Conservation (phyloP, 2,329 filamentous ascomycete species). For the Thelonectria rubi region DNA sequence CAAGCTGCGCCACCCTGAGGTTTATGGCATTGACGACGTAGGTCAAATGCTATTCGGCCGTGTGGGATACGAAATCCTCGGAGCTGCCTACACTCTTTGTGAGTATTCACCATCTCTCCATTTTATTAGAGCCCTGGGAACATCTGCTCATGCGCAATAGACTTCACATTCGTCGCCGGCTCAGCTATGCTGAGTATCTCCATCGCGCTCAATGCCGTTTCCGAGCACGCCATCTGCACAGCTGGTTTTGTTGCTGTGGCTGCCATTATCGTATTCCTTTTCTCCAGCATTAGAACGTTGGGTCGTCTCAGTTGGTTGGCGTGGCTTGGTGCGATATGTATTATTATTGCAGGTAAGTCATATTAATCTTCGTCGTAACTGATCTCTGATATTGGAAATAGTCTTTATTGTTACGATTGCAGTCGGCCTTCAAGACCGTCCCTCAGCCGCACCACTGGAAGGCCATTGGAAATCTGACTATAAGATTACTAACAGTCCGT, state of each 20-base stretch:
- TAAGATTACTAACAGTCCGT: background rate
- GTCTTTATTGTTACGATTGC: background rate
- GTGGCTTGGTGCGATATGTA: constrained; percentile 39
- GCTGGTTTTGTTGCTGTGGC: constrained; percentile 42
- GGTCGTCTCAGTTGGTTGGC: constrained; percentile 47
- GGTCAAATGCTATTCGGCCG: constrained; percentile 57
- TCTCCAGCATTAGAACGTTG: constrained; percentile 47
- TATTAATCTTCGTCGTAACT: background rate
- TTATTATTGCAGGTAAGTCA: constrained; percentile 31
- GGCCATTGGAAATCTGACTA: background rate
- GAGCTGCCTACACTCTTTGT: constrained; percentile 47
- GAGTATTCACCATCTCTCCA: background rate
- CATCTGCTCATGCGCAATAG: background rate
- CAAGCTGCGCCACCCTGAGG: constrained; percentile 58
- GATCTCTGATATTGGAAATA: background rate
- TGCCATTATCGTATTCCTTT: constrained; percentile 40
- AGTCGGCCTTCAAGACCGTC: background rate
- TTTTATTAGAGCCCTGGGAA: background rate
- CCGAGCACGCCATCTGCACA: constrained; percentile 10
- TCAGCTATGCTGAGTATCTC: constrained; percentile 41
- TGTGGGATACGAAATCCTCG: constrained; percentile 53
- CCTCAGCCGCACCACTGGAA: background rate
- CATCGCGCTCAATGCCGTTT: constrained; percentile 15
- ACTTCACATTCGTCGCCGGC: constrained; percentile 17
- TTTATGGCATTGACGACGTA: constrained; percentile 63